Conservation (phyloP, 2,329 filamentous ascomycete genomes). For the Mycogone perniciosa region DNA sequence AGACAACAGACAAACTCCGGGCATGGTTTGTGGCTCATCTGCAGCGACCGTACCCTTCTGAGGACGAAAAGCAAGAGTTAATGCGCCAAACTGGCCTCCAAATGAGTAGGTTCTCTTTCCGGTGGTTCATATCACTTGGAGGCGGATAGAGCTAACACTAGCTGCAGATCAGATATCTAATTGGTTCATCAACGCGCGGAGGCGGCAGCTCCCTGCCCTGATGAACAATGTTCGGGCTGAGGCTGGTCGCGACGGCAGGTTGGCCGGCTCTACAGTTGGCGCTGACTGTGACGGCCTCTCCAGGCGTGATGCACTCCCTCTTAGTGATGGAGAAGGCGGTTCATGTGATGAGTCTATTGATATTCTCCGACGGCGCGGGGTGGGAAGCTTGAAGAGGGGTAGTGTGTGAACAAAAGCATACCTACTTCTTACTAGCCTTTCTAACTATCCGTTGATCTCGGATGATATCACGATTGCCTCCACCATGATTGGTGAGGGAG, state of each 20-base stretch:
- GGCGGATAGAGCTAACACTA: conserved; percentile 11
- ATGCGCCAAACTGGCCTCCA: conserved; percentile 71
- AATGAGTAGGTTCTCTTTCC: conserved; percentile 53
- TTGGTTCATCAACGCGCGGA: conserved; percentile 74
- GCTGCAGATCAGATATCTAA: conserved; percentile 62
- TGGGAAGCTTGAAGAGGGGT: conserved; percentile 37
- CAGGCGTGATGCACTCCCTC: not conserved
- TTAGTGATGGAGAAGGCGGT: conserved; percentile 42
- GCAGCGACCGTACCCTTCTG: conserved; percentile 76
- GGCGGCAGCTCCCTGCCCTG: conserved; percentile 57
- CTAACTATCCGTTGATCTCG: not conserved
- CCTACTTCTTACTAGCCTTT: not conserved
- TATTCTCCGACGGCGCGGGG: conserved; percentile 23
- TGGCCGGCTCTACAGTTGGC: too few species aligned
- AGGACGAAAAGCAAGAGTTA: conserved; percentile 80
- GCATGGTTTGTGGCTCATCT: conserved; percentile 75
- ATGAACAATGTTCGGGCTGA: conserved; percentile 51
- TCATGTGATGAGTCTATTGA: conserved; percentile 40
- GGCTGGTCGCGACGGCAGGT: conserved; percentile 38
- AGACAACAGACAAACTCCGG: conserved; percentile 74
- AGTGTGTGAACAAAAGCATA: conserved; percentile 34
- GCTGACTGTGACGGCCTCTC: conserved; percentile 16
- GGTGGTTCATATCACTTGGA: not conserved
- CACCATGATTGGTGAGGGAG: not conserved
- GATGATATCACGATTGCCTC: conserved; percentile 6